These are phyloP conservation scores for Arthromyces matolae DNA, from an alignment of 768 basidiomycete species.

Conservation along the genomic window DNA sequence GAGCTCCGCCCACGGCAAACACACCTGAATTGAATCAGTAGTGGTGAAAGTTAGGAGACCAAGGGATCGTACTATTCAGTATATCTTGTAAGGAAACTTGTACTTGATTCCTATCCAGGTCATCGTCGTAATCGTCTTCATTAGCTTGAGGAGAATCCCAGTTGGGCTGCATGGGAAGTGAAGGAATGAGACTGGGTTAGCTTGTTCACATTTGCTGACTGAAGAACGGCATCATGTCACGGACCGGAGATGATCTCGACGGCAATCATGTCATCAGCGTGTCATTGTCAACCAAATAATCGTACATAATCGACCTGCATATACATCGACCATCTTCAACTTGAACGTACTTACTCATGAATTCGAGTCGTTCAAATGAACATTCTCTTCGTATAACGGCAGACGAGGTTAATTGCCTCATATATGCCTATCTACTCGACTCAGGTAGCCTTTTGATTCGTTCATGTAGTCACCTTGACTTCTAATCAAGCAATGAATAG, in stretches of 20 bases:
- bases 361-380: conserved; percentile 8
- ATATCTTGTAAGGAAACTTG: conserved; percentile 23
- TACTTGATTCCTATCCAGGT: not conserved
- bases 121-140: conserved; percentile 14
- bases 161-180: conserved; percentile 19
- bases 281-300: conserved; percentile 11
- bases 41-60: not conserved
- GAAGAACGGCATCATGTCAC: conserved; percentile 10
- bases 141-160: conserved; percentile 19
- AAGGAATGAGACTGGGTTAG: conserved; percentile 3
- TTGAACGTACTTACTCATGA: conserved; percentile 1
- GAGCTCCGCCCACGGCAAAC: conserved; percentile 24
- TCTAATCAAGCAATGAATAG: conserved; percentile 33
- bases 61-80: conserved; percentile 20
- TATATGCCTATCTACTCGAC: conserved; percentile 81
- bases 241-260: conserved; percentile 18
- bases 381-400: conserved; percentile 61
- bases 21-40: conserved; percentile 21
- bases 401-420: conserved; percentile 82
- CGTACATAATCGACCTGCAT: not conserved
- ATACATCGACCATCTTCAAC: no score
- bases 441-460: conserved; percentile 48
- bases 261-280: no score
- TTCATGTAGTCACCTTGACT: not conserved
- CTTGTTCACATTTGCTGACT: not conserved